Evolutionary conservation across 257 asterid species (phyloP).

Genomic region (Primulina tabacum): DNA sequence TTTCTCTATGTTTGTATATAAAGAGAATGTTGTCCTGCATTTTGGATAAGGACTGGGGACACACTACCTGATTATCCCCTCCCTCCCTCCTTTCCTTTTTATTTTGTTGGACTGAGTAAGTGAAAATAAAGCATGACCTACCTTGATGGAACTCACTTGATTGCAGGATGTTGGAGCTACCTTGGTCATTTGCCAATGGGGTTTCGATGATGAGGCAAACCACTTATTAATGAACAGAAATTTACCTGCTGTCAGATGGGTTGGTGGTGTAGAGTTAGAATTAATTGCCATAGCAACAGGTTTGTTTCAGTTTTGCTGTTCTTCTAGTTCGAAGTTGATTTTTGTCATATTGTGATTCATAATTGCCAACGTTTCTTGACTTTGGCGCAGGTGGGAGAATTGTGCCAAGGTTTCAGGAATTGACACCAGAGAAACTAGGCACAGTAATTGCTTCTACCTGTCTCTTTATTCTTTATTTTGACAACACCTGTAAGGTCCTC

Average conservation of each 20-base stretch:
- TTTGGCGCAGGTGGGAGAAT: slow-evolving; percentile 80
- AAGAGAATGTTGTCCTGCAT: background rate
- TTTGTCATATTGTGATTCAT: slow-evolving; percentile 7
- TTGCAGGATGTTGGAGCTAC: slow-evolving; percentile 94
- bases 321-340: background rate
- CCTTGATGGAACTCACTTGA: slow-evolving; percentile 10
- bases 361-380: slow-evolving; percentile 9
- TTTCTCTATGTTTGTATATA: slow-evolving; percentile 4
- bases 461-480: background rate
- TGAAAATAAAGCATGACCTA: background rate
- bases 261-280: slow-evolving; percentile 96
- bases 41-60: slow-evolving; percentile 1
- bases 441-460: slow-evolving; percentile 35
- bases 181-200: slow-evolving; percentile 97
- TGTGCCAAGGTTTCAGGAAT: slow-evolving; percentile 96
- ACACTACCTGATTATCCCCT: slow-evolving; percentile 10
- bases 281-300: slow-evolving; percentile 98
- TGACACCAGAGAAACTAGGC: slow-evolving; percentile 89
- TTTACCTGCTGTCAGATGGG: slow-evolving; percentile 97
- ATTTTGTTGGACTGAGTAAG: background rate
- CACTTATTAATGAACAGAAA: slow-evolving; percentile 88
- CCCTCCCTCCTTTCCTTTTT: background rate
- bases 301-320: slow-evolving; percentile 30
- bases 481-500: background rate
- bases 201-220: slow-evolving; percentile 97